These are phyloP conservation scores for Pseudopyrenochaeta lycopersici DNA, from an alignment of 2,329 filamentous ascomycete genomes.

Conservation along the genomic window DNA sequence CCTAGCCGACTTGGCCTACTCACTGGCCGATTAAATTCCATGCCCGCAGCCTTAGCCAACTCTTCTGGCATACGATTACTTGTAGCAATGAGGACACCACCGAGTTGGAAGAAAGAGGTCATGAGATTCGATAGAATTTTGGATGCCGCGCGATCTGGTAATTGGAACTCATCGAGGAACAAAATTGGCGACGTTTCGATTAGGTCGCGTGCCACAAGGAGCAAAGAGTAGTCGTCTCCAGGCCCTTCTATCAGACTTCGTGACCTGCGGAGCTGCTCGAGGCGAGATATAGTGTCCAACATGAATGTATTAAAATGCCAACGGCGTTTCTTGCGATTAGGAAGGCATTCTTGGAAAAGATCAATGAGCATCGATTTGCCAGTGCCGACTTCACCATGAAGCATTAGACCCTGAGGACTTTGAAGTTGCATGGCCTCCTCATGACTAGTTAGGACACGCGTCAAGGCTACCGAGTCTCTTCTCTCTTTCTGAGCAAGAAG, in stretches of 20 bases:
- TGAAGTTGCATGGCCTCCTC: conserved; percentile 76
- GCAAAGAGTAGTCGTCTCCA: conserved; percentile 70
- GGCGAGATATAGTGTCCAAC: conserved; percentile 76
- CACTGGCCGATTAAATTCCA: conserved; percentile 70
- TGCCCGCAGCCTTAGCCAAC: conserved; percentile 76
- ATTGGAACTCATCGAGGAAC: conserved; percentile 84
- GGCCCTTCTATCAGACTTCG: conserved; percentile 26
- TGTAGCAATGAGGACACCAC: conserved; percentile 80
- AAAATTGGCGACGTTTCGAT: conserved; percentile 78
- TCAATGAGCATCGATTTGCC: conserved; percentile 89
- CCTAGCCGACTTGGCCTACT: conserved; percentile 47
- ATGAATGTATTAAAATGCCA: conserved; percentile 92
- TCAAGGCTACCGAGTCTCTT: conserved; percentile 67
- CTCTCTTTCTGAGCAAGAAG: conserved; percentile 64
- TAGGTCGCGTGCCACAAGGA: conserved; percentile 79
- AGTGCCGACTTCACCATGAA: conserved; percentile 83
- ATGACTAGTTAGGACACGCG: conserved; percentile 72
- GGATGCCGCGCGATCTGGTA: conserved; percentile 78
- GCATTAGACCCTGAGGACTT: conserved; percentile 76
- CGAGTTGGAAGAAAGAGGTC: conserved; percentile 81
- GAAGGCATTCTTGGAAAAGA: conserved; percentile 79
- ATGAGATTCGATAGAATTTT: conserved; percentile 84
- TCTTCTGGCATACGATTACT: conserved; percentile 88
- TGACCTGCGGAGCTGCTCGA: conserved; percentile 69
- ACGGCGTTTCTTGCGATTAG: conserved; percentile 74